Percentiles rank a stretch among this genome's conserved stretches.
phyloP scores from a whole-genome alignment of 2,329 filamentous ascomycete genomes.

The Fusarium veterinarium region DNA sequence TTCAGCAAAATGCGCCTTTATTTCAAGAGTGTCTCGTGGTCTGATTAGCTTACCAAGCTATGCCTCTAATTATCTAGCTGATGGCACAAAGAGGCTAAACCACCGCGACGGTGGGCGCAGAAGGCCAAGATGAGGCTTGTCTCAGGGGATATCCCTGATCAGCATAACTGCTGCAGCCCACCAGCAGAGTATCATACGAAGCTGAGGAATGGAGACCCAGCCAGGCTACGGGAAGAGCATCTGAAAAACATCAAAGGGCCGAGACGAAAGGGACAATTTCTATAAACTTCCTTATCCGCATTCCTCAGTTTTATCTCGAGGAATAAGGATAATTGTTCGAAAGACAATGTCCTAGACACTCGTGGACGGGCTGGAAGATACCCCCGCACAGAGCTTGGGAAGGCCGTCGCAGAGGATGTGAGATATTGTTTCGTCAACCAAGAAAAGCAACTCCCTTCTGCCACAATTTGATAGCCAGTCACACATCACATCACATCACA shows the following conservation, averaged over 20 bases:
- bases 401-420: slow-evolving; percentile 8
- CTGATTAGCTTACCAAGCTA: slow-evolving; percentile 24
- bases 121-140: slow-evolving; percentile 40
- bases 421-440: slow-evolving; percentile 32
- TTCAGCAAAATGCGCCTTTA: slow-evolving; percentile 33
- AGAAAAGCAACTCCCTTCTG: slow-evolving; percentile 16
- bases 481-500: neutral
- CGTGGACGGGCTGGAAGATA: slow-evolving; percentile 5
- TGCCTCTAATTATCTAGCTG: slow-evolving; percentile 30
- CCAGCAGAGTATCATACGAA: slow-evolving; percentile 18
- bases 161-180: slow-evolving; percentile 5
- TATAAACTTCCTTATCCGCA: slow-evolving; percentile 26
- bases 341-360: neutral
- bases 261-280: slow-evolving; percentile 8
- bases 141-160: slow-evolving; percentile 45
- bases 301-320: slow-evolving; percentile 17
- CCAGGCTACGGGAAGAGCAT: slow-evolving; percentile 12
- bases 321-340: neutral
- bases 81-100: slow-evolving; percentile 32
- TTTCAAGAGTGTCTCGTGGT: slow-evolving; percentile 42
- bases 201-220: slow-evolving; percentile 42
- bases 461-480: slow-evolving; percentile 7
- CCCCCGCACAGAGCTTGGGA: slow-evolving; percentile 18
- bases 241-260: neutral
- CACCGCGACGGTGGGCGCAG: slow-evolving; percentile 28